Base-by-base conservation (phyloP, 139 green algal genomes). In the Chlorella sp. region DNA sequence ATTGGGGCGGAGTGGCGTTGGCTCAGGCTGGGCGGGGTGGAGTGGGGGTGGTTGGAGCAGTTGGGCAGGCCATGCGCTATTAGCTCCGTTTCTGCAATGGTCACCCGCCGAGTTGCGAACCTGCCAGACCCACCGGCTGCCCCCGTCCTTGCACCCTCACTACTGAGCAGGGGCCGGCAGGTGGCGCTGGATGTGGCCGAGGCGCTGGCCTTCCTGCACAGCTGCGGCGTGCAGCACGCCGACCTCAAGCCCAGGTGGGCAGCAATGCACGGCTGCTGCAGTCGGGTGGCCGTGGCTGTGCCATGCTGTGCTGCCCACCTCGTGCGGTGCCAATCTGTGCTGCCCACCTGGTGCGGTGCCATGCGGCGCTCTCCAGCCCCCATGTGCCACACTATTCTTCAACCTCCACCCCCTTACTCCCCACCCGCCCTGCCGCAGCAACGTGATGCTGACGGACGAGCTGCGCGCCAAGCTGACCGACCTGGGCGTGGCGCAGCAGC, bases 191-290 rank as follows among this genome's bases (percentile, higher is more conserved):
- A 76, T 28, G 40, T 76, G 26, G 70, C 70, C 1, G 70, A 76
- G 41, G 70, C 70, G 36, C 70, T 76, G 70, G 70, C 70, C 24
- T 76, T 54, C 70, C 70, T 76, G 70, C 70, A 76, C 70, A 32
- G 70, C 22, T 43, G 70, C 40, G 28, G 38, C 70, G 70, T 76
- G 38, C 41, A 54, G 70, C 70, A 76, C 40, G 70, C 40, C 16
- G 70, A 76, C 70, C 70, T 76, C 22, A 76, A 76, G 70, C 70
- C 70, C 8, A 43, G n/a, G 65, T 73, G 65, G 1, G 64, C 0
- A 30, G 46, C 8, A 11, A 11, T 8, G 8, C n/a, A n/a, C 8
- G 46, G 46, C 11, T 8, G 8, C 46, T 54, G 46, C 8, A 54
- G 46, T 11, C 8, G 46, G 46, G 46, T 11, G 11, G 46, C 46